Conservation (phyloP, 2,329 filamentous ascomycete genomes). For the Colletotrichum paranaense region DNA sequence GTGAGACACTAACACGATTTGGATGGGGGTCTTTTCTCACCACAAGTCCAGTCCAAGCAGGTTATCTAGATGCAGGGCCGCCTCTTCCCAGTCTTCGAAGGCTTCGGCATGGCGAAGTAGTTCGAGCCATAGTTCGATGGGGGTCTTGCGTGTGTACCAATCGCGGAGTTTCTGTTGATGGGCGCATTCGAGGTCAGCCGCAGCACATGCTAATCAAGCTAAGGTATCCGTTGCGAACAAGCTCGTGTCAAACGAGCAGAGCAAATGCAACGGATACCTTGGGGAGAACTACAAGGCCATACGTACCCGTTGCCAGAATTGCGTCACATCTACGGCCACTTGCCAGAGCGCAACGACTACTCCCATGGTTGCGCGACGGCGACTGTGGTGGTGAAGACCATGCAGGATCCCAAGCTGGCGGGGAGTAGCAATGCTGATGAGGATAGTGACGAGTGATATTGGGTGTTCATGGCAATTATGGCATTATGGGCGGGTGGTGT, state of each 20-base stretch:
- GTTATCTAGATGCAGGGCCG: slow-evolving; percentile 86
- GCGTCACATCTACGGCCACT: slow-evolving; percentile 70
- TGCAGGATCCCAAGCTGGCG: slow-evolving; percentile 29
- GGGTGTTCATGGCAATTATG: slow-evolving; percentile 35
- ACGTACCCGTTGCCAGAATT: slow-evolving; percentile 72
- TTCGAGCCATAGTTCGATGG: slow-evolving; percentile 73
- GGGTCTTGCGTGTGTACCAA: slow-evolving; percentile 75
- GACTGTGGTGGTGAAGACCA: slow-evolving; percentile 23
- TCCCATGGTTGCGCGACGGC: slow-evolving; percentile 48
- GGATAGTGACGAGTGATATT: slow-evolving; percentile 17
- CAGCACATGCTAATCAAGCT: neutral
- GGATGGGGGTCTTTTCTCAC: slow-evolving; percentile 53
- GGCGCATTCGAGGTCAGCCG: slow-evolving; percentile 14
- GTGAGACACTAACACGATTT: slow-evolving; percentile 12
- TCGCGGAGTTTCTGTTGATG: slow-evolving; percentile 69
- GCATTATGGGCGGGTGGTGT: slow-evolving; percentile 22
- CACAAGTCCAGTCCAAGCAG: slow-evolving; percentile 84
- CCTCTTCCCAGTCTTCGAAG: slow-evolving; percentile 89
- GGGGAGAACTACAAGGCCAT: neutral
- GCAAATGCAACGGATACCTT: no score
- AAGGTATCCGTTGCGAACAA: neutral
- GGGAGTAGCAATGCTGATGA: slow-evolving; percentile 28
- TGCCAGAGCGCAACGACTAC: slow-evolving; percentile 62
- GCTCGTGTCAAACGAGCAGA: no score
- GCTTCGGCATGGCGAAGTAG: slow-evolving; percentile 73